Evolutionary conservation across 192 early-diverging fungal genomes (phyloP).

Genomic region (Podila verticillata): DNA sequence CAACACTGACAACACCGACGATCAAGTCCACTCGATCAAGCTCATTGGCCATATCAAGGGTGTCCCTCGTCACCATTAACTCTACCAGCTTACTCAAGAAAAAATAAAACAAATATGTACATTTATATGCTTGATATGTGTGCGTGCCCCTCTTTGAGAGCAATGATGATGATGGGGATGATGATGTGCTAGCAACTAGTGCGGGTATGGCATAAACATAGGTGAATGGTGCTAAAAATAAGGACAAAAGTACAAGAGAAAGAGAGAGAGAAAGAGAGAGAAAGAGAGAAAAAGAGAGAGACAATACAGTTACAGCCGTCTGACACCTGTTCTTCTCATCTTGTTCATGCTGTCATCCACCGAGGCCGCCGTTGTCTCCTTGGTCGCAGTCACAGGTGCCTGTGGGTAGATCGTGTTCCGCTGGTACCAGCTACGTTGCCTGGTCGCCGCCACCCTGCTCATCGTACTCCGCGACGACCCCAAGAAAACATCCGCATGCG

Average conservation of each 20-base stretch:
- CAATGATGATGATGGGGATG: no score
- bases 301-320: background rate
- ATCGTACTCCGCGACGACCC: conserved; percentile 15
- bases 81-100: background rate
- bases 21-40: conserved; percentile 26
- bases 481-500: conserved; percentile 40
- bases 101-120: background rate
- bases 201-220: background rate
- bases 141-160: no score
- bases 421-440: conserved; percentile 28
- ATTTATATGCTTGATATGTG: background rate
- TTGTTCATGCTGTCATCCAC: background rate
- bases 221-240: background rate
- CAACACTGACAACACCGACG: conserved; percentile 4
- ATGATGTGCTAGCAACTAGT: background rate
- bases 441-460: conserved; percentile 14
- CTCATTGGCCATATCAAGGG: conserved; percentile 44
- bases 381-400: background rate
- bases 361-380: background rate
- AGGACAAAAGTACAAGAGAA: background rate
- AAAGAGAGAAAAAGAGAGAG: background rate
- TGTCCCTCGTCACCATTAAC: conserved; percentile 14
- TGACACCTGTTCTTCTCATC: background rate
- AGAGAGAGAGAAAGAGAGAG: background rate
- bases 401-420: conserved; percentile 9